phyloP scores from a whole-genome alignment of 2,329 filamentous ascomycete genomes.

The Aspergillus amoenus region DNA sequence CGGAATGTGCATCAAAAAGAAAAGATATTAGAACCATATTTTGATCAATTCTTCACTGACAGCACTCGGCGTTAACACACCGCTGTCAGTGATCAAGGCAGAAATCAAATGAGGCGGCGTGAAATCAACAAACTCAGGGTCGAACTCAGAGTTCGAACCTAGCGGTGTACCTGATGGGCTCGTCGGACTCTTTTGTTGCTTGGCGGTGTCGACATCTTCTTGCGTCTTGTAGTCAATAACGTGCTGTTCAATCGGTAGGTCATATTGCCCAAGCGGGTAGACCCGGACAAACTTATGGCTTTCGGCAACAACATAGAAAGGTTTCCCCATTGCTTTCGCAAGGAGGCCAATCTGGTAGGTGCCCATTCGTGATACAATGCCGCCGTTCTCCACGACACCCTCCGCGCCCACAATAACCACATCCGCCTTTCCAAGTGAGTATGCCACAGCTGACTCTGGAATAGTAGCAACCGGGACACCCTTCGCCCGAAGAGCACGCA shows the following conservation, averaged over 20 bases:
- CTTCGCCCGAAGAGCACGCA: slow-evolving; percentile 67
- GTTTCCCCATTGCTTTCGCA: slow-evolving; percentile 69
- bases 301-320: slow-evolving; percentile 89
- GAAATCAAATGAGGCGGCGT: slow-evolving; percentile 62
- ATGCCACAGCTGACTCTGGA: slow-evolving; percentile 71
- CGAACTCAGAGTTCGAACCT: slow-evolving; percentile 23
- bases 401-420: slow-evolving; percentile 69
- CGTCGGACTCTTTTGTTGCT: slow-evolving; percentile 37
- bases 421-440: slow-evolving; percentile 73
- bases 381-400: slow-evolving; percentile 90
- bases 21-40: slow-evolving; percentile 38
- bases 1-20: neutral
- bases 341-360: slow-evolving; percentile 82
- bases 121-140: slow-evolving; percentile 46
- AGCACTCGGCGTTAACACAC: slow-evolving; percentile 62
- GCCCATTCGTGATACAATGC: slow-evolving; percentile 84
- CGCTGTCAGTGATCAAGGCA: slow-evolving; percentile 64
- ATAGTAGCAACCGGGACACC: slow-evolving; percentile 84
- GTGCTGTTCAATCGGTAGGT: slow-evolving; percentile 76
- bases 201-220: slow-evolving; percentile 48
- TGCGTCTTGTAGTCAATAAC: slow-evolving; percentile 71
- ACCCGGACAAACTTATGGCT: slow-evolving; percentile 95
- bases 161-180: slow-evolving; percentile 16
- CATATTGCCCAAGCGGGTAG: slow-evolving; percentile 77
- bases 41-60: slow-evolving; percentile 68